phyloP scores from a whole-genome alignment of 768 basidiomycete genomes.

The Tubosaeta sp. region DNA sequence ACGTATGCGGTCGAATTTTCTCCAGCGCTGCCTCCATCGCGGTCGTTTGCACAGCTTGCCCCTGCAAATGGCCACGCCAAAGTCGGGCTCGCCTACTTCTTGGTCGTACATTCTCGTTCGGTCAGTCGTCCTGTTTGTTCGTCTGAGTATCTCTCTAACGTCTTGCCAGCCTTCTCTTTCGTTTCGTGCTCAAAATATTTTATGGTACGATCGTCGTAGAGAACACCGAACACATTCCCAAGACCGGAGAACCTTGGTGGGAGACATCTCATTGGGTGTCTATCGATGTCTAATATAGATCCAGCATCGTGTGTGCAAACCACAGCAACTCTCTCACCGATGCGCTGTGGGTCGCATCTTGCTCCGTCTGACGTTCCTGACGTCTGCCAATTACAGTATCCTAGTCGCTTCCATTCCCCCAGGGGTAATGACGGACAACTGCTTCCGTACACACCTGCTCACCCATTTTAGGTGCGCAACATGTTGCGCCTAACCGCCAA shows the following conservation, averaged over 20 bases:
- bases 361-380: neutral
- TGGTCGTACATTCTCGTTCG: constrained; percentile 71
- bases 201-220: constrained; percentile 88
- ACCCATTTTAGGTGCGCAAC: constrained; percentile 54
- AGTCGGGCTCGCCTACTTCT: constrained; percentile 39
- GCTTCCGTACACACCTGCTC: constrained; percentile 3
- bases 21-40: constrained; percentile 65
- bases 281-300: neutral
- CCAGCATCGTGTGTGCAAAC: constrained; percentile 79
- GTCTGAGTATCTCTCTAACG: neutral
- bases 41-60: constrained; percentile 1
- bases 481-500: constrained; percentile 86
- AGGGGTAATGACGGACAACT: constrained; percentile 38
- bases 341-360: constrained; percentile 57
- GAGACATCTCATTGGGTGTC: constrained; percentile 6
- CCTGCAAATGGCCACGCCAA: constrained; percentile 24
- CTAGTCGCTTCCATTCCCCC: constrained; percentile 72
- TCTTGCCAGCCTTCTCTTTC: constrained; percentile 55
- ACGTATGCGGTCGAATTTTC: constrained; percentile 84
- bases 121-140: constrained; percentile 31
- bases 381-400: constrained; percentile 39
- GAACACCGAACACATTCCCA: constrained; percentile 65
- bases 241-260: constrained; percentile 72
- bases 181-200: constrained; percentile 85
- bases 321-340: constrained; percentile 86